Conservation (phyloP, 768 basidiomycete species). For the Serpula lacrymans region DNA sequence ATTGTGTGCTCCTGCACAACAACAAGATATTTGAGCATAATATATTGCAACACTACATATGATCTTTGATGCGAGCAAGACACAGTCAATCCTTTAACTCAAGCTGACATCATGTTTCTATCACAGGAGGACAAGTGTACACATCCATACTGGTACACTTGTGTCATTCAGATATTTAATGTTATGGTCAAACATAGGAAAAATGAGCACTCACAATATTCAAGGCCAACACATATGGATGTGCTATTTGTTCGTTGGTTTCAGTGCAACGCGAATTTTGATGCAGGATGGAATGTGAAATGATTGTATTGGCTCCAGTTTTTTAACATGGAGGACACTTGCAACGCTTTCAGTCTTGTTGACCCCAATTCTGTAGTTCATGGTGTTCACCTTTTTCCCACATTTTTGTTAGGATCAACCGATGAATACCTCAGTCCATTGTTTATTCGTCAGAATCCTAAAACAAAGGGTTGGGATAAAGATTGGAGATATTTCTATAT, state of each 20-base stretch:
- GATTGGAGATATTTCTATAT: conserved; percentile 32
- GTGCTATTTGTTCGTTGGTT: conserved; percentile 43
- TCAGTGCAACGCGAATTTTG: conserved; percentile 22
- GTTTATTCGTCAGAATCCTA: conserved; percentile 1
- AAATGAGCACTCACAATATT: conserved; percentile 3
- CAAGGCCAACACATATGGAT: conserved; percentile 21
- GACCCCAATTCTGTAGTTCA: conserved; percentile 40
- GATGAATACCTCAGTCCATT: conserved; percentile 7
- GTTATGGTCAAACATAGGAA: conserved; percentile 3
- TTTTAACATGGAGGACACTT: conserved; percentile 22
- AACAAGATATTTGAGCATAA: conserved; percentile 32
- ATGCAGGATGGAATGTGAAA: conserved; percentile 21
- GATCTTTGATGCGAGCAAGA: conserved; percentile 23
- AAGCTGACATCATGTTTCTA: conserved; percentile 35
- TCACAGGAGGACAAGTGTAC: conserved; percentile 13
- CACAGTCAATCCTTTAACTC: conserved; percentile 23
- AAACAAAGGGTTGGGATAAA: conserved; percentile 8
- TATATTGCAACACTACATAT: conserved; percentile 28
- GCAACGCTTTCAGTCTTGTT: conserved; percentile 41
- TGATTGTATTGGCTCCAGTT: conserved; percentile 38
- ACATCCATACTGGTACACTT: conserved; percentile 38
- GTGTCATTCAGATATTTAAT: conserved; percentile 30
- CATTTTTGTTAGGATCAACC: conserved; percentile 23
- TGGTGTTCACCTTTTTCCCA: conserved; percentile 41
- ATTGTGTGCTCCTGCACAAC: conserved; percentile 16